Percentiles rank a stretch among this genome's conserved stretches.
These are phyloP conservation scores for Botrytis elliptica DNA, from an alignment of 2,329 filamentous ascomycete species.

Conservation along the genomic window DNA sequence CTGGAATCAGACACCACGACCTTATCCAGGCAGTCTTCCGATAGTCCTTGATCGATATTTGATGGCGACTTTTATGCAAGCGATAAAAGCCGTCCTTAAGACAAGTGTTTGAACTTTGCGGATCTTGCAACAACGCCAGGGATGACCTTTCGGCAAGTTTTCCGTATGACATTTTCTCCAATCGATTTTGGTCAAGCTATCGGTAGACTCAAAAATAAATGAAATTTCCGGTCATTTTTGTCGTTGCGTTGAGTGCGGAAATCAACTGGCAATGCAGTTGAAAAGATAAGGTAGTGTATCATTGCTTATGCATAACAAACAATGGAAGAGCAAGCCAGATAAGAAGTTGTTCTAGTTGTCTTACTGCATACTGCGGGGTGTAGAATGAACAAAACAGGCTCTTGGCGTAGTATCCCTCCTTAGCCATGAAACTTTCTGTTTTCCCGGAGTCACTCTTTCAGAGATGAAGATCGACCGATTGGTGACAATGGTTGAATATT, in stretches of 20 bases:
- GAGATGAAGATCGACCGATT: neutral
- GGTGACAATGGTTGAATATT: neutral
- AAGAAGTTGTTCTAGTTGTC: neutral
- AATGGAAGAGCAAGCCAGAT: neutral
- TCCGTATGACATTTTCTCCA: no score
- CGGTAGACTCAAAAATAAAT: neutral
- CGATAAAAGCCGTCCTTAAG: neutral
- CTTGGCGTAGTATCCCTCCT: neutral
- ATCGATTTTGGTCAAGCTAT: neutral
- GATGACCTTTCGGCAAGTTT: neutral
- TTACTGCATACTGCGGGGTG: slow-evolving; percentile 3
- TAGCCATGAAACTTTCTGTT: neutral
- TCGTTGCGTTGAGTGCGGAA: neutral
- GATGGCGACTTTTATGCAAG: neutral
- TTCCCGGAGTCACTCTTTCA: neutral
- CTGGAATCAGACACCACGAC: neutral
- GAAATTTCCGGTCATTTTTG: neutral
- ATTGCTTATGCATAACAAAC: neutral
- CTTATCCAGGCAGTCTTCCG: neutral
- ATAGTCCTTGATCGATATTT: neutral
- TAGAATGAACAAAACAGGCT: neutral
- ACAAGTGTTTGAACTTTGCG: neutral
- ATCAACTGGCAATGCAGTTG: neutral
- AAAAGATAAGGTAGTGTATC: neutral
- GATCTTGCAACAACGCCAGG: neutral